A percentile compares a stretch with the other conserved stretches of the same genome.
These are phyloP conservation scores for Serendipita sp. DNA, from an alignment of 768 basidiomycete species.

Conservation along the genomic window DNA sequence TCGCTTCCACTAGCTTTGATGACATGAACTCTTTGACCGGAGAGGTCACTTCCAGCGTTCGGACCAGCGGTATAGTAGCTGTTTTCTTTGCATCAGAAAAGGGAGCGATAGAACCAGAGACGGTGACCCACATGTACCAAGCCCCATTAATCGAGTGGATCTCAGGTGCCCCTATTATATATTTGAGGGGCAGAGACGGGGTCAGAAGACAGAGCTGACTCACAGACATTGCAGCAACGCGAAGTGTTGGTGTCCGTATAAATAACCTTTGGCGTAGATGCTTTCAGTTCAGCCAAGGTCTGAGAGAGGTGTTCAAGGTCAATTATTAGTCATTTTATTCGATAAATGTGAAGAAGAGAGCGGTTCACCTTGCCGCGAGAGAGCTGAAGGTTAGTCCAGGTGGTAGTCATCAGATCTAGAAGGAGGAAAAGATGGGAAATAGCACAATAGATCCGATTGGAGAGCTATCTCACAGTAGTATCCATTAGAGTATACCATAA, in stretches of 20 bases:
- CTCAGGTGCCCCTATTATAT: no score
- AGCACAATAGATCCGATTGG: background rate
- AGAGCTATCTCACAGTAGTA: background rate
- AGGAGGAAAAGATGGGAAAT: background rate
- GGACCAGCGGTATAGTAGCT: background rate
- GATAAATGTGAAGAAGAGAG: no score
- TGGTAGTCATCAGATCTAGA: background rate
- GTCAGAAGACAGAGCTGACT: background rate
- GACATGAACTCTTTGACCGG: background rate
- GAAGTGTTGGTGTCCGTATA: conserved; percentile 7
- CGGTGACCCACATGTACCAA: no score
- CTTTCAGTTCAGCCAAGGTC: background rate
- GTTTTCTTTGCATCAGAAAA: no score
- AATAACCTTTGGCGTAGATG: conserved; percentile 7
- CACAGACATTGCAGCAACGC: conserved; percentile 9
- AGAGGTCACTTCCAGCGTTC: background rate
- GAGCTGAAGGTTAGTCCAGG: no score
- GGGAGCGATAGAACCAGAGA: no score
- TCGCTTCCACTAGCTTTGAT: background rate
- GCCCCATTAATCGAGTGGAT: no score
- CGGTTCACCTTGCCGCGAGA: no score
- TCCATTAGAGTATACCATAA: background rate
- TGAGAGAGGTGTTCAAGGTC: background rate
- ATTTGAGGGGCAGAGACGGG: no score
- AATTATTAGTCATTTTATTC: background rate